Evolutionary conservation across 495 filamentous ascomycete genomes (phyloP).

Genomic region (Parathielavia hyrcaniae): DNA sequence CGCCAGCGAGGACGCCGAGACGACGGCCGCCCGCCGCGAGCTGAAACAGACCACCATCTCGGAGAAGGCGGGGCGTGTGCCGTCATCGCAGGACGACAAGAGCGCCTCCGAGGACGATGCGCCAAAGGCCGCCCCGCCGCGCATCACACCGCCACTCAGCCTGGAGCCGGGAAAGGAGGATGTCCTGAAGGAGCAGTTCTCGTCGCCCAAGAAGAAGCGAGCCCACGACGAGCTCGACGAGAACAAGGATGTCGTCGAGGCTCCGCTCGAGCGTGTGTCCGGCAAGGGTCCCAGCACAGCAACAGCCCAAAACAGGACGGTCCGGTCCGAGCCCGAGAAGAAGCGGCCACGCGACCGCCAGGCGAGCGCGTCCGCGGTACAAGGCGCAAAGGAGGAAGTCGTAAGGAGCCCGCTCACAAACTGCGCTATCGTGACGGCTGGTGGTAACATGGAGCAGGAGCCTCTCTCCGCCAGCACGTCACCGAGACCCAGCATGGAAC

Average conservation of each 20-base stretch:
- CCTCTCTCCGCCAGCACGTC: slow-evolving; percentile 20
- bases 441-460: slow-evolving; percentile 20
- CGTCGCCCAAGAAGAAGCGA: slow-evolving; percentile 54
- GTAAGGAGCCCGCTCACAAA: slow-evolving; percentile 17
- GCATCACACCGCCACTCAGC: slow-evolving; percentile 31
- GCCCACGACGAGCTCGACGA: slow-evolving; percentile 48
- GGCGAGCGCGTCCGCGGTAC: slow-evolving; percentile 17
- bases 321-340: slow-evolving; percentile 50
- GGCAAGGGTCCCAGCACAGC: slow-evolving; percentile 21
- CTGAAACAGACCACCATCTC: slow-evolving; percentile 50
- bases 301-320: slow-evolving; percentile 34
- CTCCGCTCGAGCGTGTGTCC: slow-evolving; percentile 34
- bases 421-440: neutral
- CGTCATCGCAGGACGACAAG: slow-evolving; percentile 22
- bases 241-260: slow-evolving; percentile 34
- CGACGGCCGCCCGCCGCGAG: slow-evolving; percentile 49
- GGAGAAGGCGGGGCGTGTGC: slow-evolving; percentile 34
- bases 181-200: slow-evolving; percentile 40
- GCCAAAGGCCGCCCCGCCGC: slow-evolving; percentile 14
- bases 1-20: slow-evolving; percentile 48
- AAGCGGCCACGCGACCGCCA: slow-evolving; percentile 46
- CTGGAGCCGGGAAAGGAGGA: slow-evolving; percentile 31
- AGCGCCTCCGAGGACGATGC: slow-evolving; percentile 24
- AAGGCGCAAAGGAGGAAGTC: slow-evolving; percentile 22
- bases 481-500: slow-evolving; percentile 23